A percentile compares a stretch with the other conserved stretches of the same genome.
These are phyloP conservation scores for Inga laurina DNA, from an alignment of 306 rosid species.

Conservation along the genomic window DNA sequence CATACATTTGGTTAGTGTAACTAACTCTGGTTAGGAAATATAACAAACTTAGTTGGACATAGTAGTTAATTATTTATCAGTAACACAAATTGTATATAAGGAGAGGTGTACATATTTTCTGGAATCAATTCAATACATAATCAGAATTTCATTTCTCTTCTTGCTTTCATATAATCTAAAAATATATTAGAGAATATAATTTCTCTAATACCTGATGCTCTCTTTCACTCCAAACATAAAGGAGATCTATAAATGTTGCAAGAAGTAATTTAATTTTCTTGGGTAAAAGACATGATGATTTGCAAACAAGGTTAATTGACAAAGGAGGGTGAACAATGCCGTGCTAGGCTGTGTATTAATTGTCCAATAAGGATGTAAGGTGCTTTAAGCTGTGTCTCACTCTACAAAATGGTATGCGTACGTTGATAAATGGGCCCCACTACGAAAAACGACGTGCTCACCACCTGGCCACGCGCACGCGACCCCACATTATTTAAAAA, in stretches of 20 bases:
- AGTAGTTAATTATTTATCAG: no score
- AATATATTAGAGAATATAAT: no score
- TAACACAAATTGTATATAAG: no score
- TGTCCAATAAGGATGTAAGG: background rate
- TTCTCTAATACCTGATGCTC: no score
- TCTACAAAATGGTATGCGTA: background rate
- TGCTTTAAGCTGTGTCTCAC: background rate
- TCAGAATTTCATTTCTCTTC: no score
- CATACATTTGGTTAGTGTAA: no score
- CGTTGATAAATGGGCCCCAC: conserved; percentile 36
- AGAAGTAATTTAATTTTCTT: background rate
- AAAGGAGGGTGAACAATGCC: background rate
- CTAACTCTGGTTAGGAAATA: no score
- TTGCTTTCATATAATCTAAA: no score
- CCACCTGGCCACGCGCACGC: conserved; percentile 76
- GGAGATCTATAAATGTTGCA: background rate
- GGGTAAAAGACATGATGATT: background rate
- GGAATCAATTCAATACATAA: no score
- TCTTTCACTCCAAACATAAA: no score
- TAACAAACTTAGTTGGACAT: no score
- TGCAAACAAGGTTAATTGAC: background rate
- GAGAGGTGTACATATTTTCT: no score
- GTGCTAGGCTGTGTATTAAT: background rate
- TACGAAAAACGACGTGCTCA: conserved; percentile 61
- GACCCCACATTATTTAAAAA: conserved; percentile 44